These are phyloP conservation scores for Acanthochlamys bracteata DNA, from an alignment of 106 monocot genomes.

Conservation along the genomic window DNA sequence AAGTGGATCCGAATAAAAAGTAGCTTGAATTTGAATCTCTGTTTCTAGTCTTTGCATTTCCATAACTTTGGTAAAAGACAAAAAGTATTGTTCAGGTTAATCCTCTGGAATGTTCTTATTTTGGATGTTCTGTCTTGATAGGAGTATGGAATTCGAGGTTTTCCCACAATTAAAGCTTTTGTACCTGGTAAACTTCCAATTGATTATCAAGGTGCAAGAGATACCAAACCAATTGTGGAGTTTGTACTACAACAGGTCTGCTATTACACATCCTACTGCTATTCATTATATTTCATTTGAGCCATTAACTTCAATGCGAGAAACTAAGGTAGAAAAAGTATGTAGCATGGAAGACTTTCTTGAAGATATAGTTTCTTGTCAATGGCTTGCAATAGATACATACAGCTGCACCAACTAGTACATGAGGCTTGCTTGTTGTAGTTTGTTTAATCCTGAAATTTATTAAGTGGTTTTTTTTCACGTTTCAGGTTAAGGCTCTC, in stretches of 20 bases:
- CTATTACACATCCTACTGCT: background rate
- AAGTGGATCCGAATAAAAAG: too few relatives aligned
- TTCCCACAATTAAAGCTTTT: slow-evolving; percentile 94
- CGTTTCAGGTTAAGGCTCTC: slow-evolving; percentile 73
- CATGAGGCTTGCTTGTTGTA: background rate
- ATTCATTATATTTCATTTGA: too few relatives aligned
- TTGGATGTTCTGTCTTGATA: too few relatives aligned
- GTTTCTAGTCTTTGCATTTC: too few relatives aligned
- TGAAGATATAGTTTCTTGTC: background rate
- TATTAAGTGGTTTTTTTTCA: background rate
- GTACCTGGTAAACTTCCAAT: slow-evolving; percentile 84
- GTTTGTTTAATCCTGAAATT: background rate
- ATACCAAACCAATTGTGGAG: slow-evolving; percentile 92
- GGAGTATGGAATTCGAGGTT: slow-evolving; percentile 95
- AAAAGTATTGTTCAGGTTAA: background rate
- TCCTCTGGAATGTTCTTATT: background rate
- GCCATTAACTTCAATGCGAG: background rate
- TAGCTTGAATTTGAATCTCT: too few relatives aligned
- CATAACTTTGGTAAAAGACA: background rate
- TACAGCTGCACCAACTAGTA: background rate
- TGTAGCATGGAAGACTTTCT: background rate
- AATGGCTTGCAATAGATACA: background rate
- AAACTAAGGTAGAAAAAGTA: background rate
- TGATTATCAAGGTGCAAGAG: slow-evolving; percentile 96
- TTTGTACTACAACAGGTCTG: slow-evolving; percentile 82